phyloP scores from a whole-genome alignment of 2,329 filamentous ascomycete species.

The Fusarium setosum region DNA sequence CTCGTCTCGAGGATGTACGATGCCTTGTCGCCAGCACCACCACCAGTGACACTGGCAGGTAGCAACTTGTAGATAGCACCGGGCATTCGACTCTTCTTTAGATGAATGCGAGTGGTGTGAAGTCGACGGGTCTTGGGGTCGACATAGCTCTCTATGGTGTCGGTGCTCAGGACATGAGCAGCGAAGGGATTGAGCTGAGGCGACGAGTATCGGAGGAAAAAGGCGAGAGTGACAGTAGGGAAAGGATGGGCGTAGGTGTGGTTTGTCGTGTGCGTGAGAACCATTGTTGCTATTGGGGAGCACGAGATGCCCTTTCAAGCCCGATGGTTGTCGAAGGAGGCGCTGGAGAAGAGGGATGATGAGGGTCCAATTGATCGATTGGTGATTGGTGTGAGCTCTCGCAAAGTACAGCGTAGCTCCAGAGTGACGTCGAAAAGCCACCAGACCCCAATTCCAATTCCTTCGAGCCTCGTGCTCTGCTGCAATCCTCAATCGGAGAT shows the following conservation, averaged over 20 bases:
- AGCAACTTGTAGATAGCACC: conserved; percentile 80
- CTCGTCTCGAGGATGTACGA: conserved; percentile 85
- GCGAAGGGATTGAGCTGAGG: conserved; percentile 80
- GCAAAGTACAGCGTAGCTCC: conserved; percentile 9
- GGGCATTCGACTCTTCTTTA: conserved; percentile 85
- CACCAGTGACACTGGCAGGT: conserved; percentile 76
- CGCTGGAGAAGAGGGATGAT: conserved; percentile 1
- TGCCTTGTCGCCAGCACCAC: conserved; percentile 73
- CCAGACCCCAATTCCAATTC: conserved; percentile 17
- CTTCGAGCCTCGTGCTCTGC: conserved; percentile 27
- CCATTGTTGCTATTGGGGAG: conserved; percentile 58
- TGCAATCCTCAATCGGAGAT: conserved; percentile 26
- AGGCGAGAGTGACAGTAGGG: conserved; percentile 86
- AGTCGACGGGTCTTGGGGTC: conserved; percentile 80
- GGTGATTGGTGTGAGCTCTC: neutral
- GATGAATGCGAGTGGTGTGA: conserved; percentile 81
- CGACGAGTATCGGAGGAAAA: conserved; percentile 86
- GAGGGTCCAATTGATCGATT: conserved; percentile 29
- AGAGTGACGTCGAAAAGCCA: neutral
- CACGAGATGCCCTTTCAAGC: conserved; percentile 26
- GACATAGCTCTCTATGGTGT: conserved; percentile 80
- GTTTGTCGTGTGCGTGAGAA: conserved; percentile 73
- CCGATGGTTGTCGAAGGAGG: conserved; percentile 8
- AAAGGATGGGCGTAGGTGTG: conserved; percentile 85
- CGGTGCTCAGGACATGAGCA: conserved; percentile 84